Evolutionary conservation across 2,329 filamentous ascomycete species (phyloP).

Genomic region (Colletotrichum sp.): DNA sequence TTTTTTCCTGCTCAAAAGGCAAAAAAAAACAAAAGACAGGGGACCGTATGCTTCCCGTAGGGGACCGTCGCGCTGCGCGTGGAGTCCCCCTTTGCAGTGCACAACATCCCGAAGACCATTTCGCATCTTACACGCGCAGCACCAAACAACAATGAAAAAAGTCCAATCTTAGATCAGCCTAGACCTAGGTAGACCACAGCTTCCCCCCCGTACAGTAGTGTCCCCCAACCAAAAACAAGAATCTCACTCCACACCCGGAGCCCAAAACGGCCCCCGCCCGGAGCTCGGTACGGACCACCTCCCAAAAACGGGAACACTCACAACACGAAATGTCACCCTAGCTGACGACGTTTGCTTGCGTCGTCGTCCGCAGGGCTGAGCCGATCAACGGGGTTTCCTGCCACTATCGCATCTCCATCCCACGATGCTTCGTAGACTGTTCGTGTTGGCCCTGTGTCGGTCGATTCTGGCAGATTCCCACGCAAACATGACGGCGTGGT

Average conservation of each 20-base stretch:
- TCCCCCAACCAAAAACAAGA: background rate
- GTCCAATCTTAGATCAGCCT: background rate
- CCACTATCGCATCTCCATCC: background rate
- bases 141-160: background rate
- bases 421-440: background rate
- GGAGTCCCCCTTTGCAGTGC: background rate
- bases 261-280: background rate
- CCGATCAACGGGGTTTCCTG: background rate
- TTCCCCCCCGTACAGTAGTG: background rate
- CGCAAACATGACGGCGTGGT: no score
- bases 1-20: background rate
- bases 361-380: constrained; percentile 15
- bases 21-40: background rate
- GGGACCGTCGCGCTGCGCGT: background rate
- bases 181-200: background rate
- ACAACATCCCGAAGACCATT: background rate
- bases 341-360: constrained; percentile 11
- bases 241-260: background rate
- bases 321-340: background rate
- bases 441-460: background rate
- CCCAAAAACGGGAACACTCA: background rate
- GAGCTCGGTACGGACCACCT: constrained; percentile 1
- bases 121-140: background rate
- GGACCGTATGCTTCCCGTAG: background rate
- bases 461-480: background rate